Percentiles rank a stretch among this genome's conserved stretches.
phyloP scores from a whole-genome alignment of 306 rosid genomes.

The Boehmeria nivea region DNA sequence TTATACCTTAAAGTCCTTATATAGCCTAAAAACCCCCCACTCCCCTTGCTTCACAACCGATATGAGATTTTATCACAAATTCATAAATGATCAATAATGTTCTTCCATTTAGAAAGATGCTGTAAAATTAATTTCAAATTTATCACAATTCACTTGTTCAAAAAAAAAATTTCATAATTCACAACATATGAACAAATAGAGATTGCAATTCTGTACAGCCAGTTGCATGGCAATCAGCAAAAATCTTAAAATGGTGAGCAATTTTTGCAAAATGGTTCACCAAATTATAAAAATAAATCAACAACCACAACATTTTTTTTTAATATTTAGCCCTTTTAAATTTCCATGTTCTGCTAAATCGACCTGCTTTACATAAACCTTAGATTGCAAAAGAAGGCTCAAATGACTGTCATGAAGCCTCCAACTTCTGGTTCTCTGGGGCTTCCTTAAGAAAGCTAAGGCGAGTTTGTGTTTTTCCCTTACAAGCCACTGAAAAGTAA shows the following conservation, averaged over 20 bases:
- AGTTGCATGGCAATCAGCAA: background rate
- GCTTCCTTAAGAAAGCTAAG: conserved; percentile 47
- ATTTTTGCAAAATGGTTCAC: background rate
- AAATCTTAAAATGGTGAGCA: background rate
- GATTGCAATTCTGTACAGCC: conserved; percentile 12
- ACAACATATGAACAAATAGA: background rate
- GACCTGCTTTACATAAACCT: background rate
- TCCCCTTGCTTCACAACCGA: no score
- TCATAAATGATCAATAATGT: no score
- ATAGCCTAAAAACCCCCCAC: no score
- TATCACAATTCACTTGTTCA: no score
- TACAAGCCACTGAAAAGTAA: conserved; percentile 39
- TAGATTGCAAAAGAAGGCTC: no score
- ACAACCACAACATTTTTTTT: background rate
- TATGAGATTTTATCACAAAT: no score
- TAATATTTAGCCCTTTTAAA: background rate
- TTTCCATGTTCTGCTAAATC: conserved; percentile 11
- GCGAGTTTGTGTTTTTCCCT: conserved; percentile 49
- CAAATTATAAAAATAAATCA: background rate
- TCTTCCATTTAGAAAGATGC: no score
- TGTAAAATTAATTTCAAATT: no score
- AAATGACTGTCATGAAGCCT: conserved; percentile 27
- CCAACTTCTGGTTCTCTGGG: conserved; percentile 41
- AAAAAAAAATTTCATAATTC: no score
- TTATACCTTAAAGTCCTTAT: no score